Base-by-base conservation (phyloP, 345 rosid species). In the Gossypium sturtianum region DNA sequence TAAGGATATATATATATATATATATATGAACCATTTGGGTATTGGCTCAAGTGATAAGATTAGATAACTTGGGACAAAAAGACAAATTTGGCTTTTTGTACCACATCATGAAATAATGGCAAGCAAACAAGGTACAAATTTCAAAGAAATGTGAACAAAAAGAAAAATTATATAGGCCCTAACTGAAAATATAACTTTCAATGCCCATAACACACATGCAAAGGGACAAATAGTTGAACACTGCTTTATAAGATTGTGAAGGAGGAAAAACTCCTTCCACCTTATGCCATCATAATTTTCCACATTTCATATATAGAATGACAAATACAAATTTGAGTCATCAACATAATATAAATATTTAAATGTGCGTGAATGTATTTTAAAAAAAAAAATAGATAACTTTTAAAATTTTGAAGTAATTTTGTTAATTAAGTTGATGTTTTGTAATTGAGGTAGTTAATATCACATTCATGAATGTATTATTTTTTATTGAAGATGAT, bases 171-270 rank as follows among this genome's bases (percentile, higher is more conserved):
- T 16, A 45, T 22, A 12, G 43, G 11, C 71, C 34, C 27, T 6
- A 23, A 23, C 56, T 23, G 12, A 48, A 47, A 56, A 23, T 16
- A 9, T 34, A 68, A 48, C 56, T 22, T 47, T 47, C 48, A 20
- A 20, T 66, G 52, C 27, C 29, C 70, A 44, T 44, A 10, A 12
- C 9, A 66, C 34, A 45, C 34, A 11, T 6, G 12, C 34, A 22
- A 52, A 57, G 57, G 62, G 38, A 48, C n/a, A 56, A 16, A 23
- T 12, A 16, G 70, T 61, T 51, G 79, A 43, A n/a, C 43, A 12
- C 66, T 80, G 74, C 60, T 66, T 53, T 48, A 25, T 25, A 67
- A 59, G 41, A 7, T 41, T 38, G 70, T 13, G 53, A n/a, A 71
- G 0, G 11, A 56, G 7, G 4, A 1, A 49, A 48, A 25, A 13